phyloP scores from a whole-genome alignment of 257 asterid genomes.

The Solanum medicagineum region DNA sequence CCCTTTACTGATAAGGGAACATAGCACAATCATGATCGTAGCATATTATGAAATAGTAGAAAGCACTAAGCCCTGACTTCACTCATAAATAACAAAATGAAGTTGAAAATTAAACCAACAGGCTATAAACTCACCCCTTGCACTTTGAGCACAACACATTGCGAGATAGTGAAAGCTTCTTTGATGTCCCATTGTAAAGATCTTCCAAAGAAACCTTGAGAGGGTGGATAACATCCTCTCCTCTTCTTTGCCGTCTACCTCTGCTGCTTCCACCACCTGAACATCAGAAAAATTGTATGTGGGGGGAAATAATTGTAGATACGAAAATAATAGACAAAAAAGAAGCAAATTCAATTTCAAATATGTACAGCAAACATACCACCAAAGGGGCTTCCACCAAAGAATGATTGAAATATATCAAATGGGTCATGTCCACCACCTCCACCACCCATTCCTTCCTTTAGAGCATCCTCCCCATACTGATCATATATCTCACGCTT shows the following conservation, averaged over 20 bases:
- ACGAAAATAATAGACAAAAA: background rate
- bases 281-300: background rate
- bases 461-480: conserved; percentile 88
- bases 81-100: background rate
- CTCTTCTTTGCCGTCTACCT: conserved; percentile 85
- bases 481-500: conserved; percentile 85
- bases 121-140: conserved; percentile 52
- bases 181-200: conserved; percentile 72
- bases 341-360: background rate
- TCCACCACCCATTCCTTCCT: conserved; percentile 94
- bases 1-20: conserved; percentile 50
- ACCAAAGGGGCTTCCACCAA: conserved; percentile 75
- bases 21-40: background rate
- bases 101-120: background rate
- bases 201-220: conserved; percentile 89
- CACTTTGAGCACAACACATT: conserved; percentile 72
- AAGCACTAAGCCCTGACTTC: background rate
- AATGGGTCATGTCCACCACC: conserved; percentile 64
- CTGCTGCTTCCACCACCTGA: conserved; percentile 86
- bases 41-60: background rate
- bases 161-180: conserved; percentile 82
- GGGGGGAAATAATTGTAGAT: background rate
- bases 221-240: conserved; percentile 87
- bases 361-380: conserved; percentile 24
- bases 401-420: conserved; percentile 66